A percentile compares a stretch with the other conserved stretches of the same genome.
Evolutionary conservation across 768 basidiomycete genomes (phyloP).

Genomic region (Kwoniella sp.): DNA sequence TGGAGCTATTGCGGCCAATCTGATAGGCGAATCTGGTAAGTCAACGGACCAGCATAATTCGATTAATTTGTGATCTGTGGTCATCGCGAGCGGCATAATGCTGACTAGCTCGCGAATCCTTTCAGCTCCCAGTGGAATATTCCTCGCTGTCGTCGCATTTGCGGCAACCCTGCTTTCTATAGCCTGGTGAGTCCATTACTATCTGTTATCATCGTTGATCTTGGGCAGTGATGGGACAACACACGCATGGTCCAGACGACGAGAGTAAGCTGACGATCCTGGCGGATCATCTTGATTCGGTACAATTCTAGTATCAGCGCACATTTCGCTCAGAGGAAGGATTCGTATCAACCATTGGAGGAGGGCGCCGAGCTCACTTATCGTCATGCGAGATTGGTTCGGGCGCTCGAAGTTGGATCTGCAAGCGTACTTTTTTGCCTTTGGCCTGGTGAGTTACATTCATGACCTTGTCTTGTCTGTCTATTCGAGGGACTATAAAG

Average conservation of each 20-base stretch:
- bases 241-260: too few species aligned
- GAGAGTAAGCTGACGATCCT: too few species aligned
- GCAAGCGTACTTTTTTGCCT: conserved; percentile 35
- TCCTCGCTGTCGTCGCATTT: conserved; percentile 7
- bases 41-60: not conserved
- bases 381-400: conserved; percentile 2
- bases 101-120: too few species aligned
- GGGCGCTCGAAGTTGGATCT: conserved; percentile 37
- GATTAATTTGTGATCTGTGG: not conserved
- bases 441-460: conserved; percentile 43
- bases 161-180: conserved; percentile 13
- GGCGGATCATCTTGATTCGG: not conserved
- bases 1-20: conserved; percentile 9
- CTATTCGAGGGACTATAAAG: not conserved
- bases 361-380: not conserved
- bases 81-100: not conserved
- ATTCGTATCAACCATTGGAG: not conserved
- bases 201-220: not conserved
- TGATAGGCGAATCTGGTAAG: conserved; percentile 29
- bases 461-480: not conserved
- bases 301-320: conserved; percentile 18
- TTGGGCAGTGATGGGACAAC: not conserved
- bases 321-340: conserved; percentile 10
- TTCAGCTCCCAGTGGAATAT: conserved; percentile 16
- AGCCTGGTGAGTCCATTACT: conserved; percentile 21